These are phyloP conservation scores for Phytophthora kernoviae DNA, from an alignment of 352 stramenopile species.

Conservation along the genomic window DNA sequence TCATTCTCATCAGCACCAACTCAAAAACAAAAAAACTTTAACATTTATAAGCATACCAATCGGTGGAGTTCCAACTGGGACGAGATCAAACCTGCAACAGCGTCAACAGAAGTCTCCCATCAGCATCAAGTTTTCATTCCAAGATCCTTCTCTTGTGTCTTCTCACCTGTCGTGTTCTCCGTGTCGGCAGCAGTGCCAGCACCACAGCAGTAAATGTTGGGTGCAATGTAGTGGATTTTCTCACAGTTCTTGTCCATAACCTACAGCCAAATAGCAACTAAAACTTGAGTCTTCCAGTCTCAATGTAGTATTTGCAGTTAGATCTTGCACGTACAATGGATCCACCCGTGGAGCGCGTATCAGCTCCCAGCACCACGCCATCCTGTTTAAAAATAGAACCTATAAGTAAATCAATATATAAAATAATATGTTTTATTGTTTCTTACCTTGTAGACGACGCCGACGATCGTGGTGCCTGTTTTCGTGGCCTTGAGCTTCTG, in stretches of 20 bases:
- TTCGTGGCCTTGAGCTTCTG: slow-evolving; percentile 87
- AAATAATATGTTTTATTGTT: background rate
- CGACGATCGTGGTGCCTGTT: slow-evolving; percentile 97
- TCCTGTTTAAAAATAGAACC: slow-evolving; percentile 48
- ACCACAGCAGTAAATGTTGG: slow-evolving; percentile 99
- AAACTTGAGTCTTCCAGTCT: background rate
- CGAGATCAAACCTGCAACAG: slow-evolving; percentile 51
- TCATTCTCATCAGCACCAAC: slow-evolving; percentile 12
- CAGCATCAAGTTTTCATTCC: background rate
- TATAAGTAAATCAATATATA: background rate
- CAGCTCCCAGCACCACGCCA: slow-evolving; percentile 96
- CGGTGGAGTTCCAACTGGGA: slow-evolving; percentile 96
- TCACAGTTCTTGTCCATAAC: slow-evolving; percentile 99
- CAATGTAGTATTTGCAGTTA: background rate
- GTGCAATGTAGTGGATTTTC: slow-evolving; percentile 99
- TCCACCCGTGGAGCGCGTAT: slow-evolving; percentile 97
- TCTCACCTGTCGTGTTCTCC: slow-evolving; percentile 85
- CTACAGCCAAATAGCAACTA: slow-evolving; percentile 9
- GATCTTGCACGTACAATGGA: slow-evolving; percentile 63
- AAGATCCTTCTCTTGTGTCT: slow-evolving; percentile 7
- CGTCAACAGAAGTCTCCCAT: background rate
- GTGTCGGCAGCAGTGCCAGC: slow-evolving; percentile 98
- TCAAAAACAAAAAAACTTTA: too few species aligned
- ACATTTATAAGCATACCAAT: slow-evolving; percentile 87
- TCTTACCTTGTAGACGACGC: slow-evolving; percentile 93